Percentiles rank a stretch among this genome's conserved stretches.
Evolutionary conservation across 1,284 basidiomycete species (phyloP).

Genomic region (Boletus sp.): DNA sequence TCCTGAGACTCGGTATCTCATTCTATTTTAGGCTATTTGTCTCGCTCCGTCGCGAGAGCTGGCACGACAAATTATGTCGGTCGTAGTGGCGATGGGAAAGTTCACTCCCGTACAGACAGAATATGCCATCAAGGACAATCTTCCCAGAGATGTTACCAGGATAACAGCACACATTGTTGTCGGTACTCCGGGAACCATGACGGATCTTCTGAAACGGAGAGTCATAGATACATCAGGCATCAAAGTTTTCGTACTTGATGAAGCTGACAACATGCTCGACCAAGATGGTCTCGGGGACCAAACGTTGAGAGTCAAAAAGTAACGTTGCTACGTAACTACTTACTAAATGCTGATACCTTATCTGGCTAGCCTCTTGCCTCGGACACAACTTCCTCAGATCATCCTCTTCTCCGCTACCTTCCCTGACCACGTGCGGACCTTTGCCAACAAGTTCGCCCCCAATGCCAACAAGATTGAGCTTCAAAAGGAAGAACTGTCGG

Average conservation of each 20-base stretch:
- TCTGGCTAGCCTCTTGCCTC: constrained; percentile 59
- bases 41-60: constrained; percentile 95
- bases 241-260: constrained; percentile 95
- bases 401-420: constrained; percentile 99
- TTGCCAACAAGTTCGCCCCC: constrained; percentile 91
- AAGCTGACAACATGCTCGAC: constrained; percentile 99
- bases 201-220: constrained; percentile 73
- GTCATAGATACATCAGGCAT: constrained; percentile 78
- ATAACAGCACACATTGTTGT: constrained; percentile 91
- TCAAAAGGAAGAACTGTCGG: constrained; percentile 89
- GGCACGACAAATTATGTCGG: constrained; percentile 96
- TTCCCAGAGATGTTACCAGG: constrained; percentile 62
- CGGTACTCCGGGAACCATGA: constrained; percentile 95
- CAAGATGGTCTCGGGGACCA: constrained; percentile 97
- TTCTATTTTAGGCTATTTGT: constrained; percentile 70
- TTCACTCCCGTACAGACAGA: constrained; percentile 90
- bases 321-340: background rate
- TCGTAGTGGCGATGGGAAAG: constrained; percentile 92
- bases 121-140: constrained; percentile 89
- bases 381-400: constrained; percentile 64
- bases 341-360: constrained; percentile 9
- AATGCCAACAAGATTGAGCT: constrained; percentile 95
- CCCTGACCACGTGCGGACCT: constrained; percentile 87
- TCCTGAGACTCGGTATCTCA: constrained; percentile 4
- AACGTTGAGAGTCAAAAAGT: constrained; percentile 91